phyloP scores from a whole-genome alignment of 352 stramenopile genomes.

The Globisporangium acanthophoron region DNA sequence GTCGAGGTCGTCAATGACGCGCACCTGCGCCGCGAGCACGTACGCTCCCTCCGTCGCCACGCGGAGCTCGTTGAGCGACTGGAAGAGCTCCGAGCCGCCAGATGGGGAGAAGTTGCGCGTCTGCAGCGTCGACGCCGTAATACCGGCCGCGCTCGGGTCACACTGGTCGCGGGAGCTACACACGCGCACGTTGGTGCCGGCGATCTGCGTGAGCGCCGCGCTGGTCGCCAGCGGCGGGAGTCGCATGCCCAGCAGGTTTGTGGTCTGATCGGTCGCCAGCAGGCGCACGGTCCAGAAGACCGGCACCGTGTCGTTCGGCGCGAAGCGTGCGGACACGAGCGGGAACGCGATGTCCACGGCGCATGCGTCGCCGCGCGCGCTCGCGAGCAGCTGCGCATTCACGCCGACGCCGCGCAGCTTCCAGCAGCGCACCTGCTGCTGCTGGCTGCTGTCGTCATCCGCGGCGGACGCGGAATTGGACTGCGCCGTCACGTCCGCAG shows the following conservation, averaged over 20 bases:
- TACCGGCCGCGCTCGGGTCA: constrained; percentile 20
- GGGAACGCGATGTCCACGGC: constrained; percentile 29
- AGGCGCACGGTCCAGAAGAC: constrained; percentile 40
- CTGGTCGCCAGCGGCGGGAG: constrained; percentile 19
- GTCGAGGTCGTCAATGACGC: constrained; percentile 32
- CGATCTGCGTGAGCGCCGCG: constrained; percentile 38
- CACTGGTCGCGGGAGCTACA: constrained; percentile 29
- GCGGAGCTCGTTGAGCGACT: constrained; percentile 26
- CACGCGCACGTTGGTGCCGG: constrained; percentile 34
- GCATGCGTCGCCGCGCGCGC: constrained; percentile 20
- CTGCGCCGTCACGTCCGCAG: neutral
- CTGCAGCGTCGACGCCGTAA: constrained; percentile 20
- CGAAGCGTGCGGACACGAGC: constrained; percentile 26
- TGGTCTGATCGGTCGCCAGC: constrained; percentile 12
- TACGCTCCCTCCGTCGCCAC: constrained; percentile 32
- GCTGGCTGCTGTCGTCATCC: neutral
- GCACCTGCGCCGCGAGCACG: constrained; percentile 38
- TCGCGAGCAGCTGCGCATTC: constrained; percentile 15
- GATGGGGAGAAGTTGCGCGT: constrained; percentile 38
- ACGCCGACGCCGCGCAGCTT: constrained; percentile 16
- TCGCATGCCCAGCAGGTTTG: constrained; percentile 41
- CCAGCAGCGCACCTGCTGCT: constrained; percentile 26
- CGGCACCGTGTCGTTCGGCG: constrained; percentile 31
- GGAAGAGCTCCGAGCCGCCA: constrained; percentile 29
- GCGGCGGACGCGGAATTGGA: too few relatives aligned